Conservation (phyloP, 768 basidiomycete species). For the Trametes maxima region DNA sequence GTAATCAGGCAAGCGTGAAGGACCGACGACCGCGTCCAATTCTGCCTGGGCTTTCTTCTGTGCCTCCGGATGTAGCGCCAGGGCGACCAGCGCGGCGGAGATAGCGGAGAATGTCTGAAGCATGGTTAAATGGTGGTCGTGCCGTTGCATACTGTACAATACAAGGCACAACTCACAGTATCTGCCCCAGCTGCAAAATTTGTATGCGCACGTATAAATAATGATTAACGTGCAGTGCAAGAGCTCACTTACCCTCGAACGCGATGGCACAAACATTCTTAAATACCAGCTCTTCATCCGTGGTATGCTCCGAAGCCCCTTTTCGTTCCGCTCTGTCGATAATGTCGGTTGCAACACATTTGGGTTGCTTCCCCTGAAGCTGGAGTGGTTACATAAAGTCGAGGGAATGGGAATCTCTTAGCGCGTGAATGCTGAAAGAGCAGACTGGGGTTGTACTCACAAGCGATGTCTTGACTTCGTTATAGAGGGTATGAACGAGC, state of each 20-base stretch:
- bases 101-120: not conserved
- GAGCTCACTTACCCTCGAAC: conserved; percentile 1
- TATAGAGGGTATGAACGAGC: conserved; percentile 2
- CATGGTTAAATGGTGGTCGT: not conserved
- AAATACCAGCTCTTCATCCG: not conserved
- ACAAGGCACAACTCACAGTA: not conserved
- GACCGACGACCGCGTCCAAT: conserved; percentile 8
- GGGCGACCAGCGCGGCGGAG: not conserved
- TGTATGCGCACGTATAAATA: not conserved
- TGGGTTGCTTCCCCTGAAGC: no score
- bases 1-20: conserved; percentile 13
- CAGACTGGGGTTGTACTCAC: not conserved
- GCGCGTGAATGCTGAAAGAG: no score
- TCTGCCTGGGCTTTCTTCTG: not conserved
- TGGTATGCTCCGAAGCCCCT: no score
- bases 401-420: no score
- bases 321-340: not conserved
- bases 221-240: not conserved
- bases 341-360: not conserved
- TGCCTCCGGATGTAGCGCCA: conserved; percentile 15
- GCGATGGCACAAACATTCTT: conserved; percentile 3
- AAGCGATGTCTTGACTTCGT: not conserved
- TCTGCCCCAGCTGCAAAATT: not conserved
- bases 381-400: no score
- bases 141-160: no score